Conservation (phyloP, 768 basidiomycete species). For the Psilocybe tampanensis region DNA sequence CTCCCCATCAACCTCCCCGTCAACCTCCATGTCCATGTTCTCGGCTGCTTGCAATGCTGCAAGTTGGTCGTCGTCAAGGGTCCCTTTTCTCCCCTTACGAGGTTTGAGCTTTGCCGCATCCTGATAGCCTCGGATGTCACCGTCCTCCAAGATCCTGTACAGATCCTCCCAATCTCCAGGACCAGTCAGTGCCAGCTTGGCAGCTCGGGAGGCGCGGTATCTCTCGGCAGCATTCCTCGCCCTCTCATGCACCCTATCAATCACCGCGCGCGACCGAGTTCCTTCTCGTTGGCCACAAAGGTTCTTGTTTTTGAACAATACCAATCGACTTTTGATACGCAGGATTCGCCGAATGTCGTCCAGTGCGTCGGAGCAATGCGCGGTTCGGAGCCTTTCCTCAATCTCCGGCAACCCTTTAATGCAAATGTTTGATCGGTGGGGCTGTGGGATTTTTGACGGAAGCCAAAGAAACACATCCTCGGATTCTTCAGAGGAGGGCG, state of each 20-base stretch:
- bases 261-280: conserved; percentile 1
- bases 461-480: conserved; percentile 9
- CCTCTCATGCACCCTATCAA: conserved; percentile 11
- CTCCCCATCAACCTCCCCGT: no score
- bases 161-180: conserved; percentile 14
- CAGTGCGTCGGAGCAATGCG: conserved; percentile 11
- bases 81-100: conserved; percentile 14
- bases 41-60: neutral
- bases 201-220: conserved; percentile 8
- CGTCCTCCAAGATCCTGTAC: conserved; percentile 3
- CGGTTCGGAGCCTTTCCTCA: conserved; percentile 6
- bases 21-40: no score
- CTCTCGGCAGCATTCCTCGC: neutral
- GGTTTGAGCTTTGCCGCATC: conserved; percentile 5
- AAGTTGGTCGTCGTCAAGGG: conserved; percentile 17
- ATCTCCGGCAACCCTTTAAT: neutral
- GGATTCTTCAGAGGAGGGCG: neutral
- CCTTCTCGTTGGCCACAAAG: conserved; percentile 3
- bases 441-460: conserved; percentile 4
- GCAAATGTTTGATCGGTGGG: neutral
- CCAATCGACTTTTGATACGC: conserved; percentile 9
- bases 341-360: conserved; percentile 1
- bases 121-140: conserved; percentile 15
- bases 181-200: conserved; percentile 11
- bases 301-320: conserved; percentile 10